Evolutionary conservation across 2,329 filamentous ascomycete genomes (phyloP), one percentile per base, ranked within the genome.

Genomic region (Aspergillus transmontanensis): DNA sequence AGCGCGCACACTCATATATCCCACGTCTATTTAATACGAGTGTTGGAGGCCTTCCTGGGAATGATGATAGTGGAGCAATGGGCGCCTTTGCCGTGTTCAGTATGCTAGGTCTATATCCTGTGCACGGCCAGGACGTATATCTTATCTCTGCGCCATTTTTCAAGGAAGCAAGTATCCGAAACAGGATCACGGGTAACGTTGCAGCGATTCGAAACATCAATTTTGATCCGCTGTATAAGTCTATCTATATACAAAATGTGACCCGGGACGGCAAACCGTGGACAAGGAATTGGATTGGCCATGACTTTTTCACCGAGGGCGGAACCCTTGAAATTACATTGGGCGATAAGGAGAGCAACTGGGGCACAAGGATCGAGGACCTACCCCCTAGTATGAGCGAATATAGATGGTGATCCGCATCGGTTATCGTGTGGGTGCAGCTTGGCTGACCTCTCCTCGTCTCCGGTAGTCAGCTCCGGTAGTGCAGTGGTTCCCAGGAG

Each of bases 91-190:
- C 87, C 0, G 86, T 86, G 0, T 84, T 91, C 1, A 80, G 83
- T 26, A 91, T 91, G 89, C 85, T 91, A 80, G 89, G 89, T 0
- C 76, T 91, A 6, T 92, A 88, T 75, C 89, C 89, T 0, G 87
- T 90, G 46, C 82, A 87, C 0, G 89, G 89, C 0, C 89, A 91
- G 69, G 80, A 90, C 65, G 87, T 91, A 0, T 91, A 91, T 67
- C 83, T 91, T n/a, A 89, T 91, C 66, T 90, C 80, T 0, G 85
- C 89, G 0, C 89, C 89, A 0, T 92, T 86, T 69, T 92, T 92
- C 68, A 80, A 84, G 64, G 80, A 82, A 55, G 81, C 90, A 1
- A 85, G 83, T 56, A 81, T 91, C 54, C 86, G 77, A 12, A 86
- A 85, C 62, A 81, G 81, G 0, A 71, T 85, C 16, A 90, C 87